Conservation (phyloP, 805 yeast species). For the Priceomyces fermenticarens region DNA sequence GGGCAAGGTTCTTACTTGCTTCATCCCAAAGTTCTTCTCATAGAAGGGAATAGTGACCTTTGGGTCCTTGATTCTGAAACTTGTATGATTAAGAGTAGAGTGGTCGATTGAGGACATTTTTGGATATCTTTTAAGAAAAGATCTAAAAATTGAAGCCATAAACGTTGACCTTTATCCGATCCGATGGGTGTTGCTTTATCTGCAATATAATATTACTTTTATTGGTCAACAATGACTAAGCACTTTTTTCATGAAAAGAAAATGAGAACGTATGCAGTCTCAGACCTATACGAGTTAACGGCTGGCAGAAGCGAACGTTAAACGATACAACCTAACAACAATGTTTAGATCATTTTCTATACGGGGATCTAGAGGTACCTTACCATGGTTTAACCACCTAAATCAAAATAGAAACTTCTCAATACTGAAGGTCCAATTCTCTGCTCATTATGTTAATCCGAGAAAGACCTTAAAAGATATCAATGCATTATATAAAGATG, state of each 20-base stretch:
- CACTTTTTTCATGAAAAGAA: too few species aligned
- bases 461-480: constrained; percentile 23
- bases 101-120: constrained; percentile 30
- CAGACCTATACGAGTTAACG: too few species aligned
- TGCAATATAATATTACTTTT: too few species aligned
- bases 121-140: background rate
- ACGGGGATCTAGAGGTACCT: too few species aligned
- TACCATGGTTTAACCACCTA: background rate
- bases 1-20: constrained; percentile 49
- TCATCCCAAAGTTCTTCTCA: constrained; percentile 70
- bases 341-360: too few species aligned
- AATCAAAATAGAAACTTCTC: background rate
- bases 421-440: background rate
- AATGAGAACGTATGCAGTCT: too few species aligned
- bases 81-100: constrained; percentile 62
- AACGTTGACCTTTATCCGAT: background rate
- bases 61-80: constrained; percentile 83
- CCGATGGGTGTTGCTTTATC: too few species aligned
- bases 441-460: background rate
- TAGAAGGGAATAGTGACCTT: constrained; percentile 70
- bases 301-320: too few species aligned
- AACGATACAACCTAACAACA: too few species aligned
- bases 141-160: background rate
- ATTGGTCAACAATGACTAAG: too few species aligned
- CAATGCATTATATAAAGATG: constrained; percentile 11